Percentiles rank a stretch among this genome's conserved stretches.
These are phyloP conservation scores for Aspergillus fijiensis DNA, from an alignment of 2,329 filamentous ascomycete species.

Conservation along the genomic window DNA sequence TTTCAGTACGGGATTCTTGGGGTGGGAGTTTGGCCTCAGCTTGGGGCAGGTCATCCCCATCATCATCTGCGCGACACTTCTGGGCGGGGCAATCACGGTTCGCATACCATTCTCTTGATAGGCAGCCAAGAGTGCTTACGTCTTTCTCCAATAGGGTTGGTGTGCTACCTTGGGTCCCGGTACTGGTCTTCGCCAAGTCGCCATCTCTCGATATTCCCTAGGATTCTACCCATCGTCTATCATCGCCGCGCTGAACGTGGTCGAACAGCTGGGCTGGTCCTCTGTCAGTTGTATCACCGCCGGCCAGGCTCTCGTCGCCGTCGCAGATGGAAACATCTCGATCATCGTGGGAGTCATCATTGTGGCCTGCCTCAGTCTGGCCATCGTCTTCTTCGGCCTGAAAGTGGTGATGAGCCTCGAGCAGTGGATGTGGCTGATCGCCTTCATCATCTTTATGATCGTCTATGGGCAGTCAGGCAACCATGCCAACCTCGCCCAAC, in stretches of 20 bases:
- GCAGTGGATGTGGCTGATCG: conserved; percentile 33
- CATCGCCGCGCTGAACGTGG: conserved; percentile 46
- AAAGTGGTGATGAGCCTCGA: conserved; percentile 31
- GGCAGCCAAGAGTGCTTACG: conserved; percentile 3
- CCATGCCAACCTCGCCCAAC: conserved; percentile 43
- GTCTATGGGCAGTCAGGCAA: conserved; percentile 49
- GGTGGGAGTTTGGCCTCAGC: conserved; percentile 50
- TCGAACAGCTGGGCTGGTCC: conserved; percentile 26
- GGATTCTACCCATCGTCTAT: conserved; percentile 55
- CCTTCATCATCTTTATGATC: conserved; percentile 45
- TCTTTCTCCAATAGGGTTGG: conserved; percentile 37
- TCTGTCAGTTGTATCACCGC: conserved; percentile 32
- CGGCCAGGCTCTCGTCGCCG: conserved; percentile 29
- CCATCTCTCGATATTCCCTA: conserved; percentile 51
- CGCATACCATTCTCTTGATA: conserved; percentile 4
- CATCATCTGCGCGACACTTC: conserved; percentile 48
- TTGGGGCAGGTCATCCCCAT: conserved; percentile 48
- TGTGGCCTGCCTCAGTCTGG: conserved; percentile 27
- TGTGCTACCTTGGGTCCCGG: conserved; percentile 53
- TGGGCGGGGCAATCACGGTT: conserved; percentile 40
- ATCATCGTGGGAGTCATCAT: conserved; percentile 29
- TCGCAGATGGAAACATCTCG: conserved; percentile 31
- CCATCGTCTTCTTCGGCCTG: conserved; percentile 29
- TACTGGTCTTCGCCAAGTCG: conserved; percentile 54
- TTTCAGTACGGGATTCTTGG: conserved; percentile 54